Percentiles rank a stretch among this genome's conserved stretches.
Conservation (phyloP, 2,329 filamentous ascomycete species). For the Blastomyces parvus region DNA sequence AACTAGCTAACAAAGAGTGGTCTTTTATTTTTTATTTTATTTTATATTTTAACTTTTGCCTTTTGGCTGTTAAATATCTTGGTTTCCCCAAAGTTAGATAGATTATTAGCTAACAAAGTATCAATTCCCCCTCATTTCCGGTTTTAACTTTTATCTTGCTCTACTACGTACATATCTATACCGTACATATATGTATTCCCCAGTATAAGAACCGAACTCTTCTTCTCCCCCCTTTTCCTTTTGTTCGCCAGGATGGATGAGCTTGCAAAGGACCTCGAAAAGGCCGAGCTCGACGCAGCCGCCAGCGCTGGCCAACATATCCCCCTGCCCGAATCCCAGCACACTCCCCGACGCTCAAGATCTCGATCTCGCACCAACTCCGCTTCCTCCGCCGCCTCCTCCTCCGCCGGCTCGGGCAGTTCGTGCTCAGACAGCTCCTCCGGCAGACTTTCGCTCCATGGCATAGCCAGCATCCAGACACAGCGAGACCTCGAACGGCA, state of each 20-base stretch:
- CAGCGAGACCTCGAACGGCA: constrained; percentile 29
- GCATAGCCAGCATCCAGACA: constrained; percentile 27
- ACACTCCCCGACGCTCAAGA: constrained; percentile 5
- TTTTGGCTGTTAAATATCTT: too few relatives aligned
- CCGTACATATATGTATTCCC: too few relatives aligned
- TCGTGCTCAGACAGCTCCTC: constrained; percentile 16
- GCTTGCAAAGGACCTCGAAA: constrained; percentile 29
- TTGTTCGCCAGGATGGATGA: constrained; percentile 26
- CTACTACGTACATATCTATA: too few relatives aligned
- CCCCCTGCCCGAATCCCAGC: constrained; percentile 12
- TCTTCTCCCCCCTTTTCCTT: neutral
- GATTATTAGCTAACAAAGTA: too few relatives aligned
- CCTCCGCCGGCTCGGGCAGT: constrained; percentile 9
- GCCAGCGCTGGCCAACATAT: constrained; percentile 9
- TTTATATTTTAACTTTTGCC: too few relatives aligned
- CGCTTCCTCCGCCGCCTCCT: constrained; percentile 20
- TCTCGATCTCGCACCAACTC: constrained; percentile 4
- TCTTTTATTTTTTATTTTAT: too few relatives aligned
- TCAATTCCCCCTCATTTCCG: too few relatives aligned
- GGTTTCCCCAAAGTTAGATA: too few relatives aligned
- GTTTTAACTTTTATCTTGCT: too few relatives aligned
- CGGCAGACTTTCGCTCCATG: constrained; percentile 6
- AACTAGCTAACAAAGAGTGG: too few relatives aligned
- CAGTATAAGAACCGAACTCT: too few relatives aligned
- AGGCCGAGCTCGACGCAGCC: constrained; percentile 26